Conservation (phyloP, 805 yeast genomes). For the Lipomyces mesembrius region DNA sequence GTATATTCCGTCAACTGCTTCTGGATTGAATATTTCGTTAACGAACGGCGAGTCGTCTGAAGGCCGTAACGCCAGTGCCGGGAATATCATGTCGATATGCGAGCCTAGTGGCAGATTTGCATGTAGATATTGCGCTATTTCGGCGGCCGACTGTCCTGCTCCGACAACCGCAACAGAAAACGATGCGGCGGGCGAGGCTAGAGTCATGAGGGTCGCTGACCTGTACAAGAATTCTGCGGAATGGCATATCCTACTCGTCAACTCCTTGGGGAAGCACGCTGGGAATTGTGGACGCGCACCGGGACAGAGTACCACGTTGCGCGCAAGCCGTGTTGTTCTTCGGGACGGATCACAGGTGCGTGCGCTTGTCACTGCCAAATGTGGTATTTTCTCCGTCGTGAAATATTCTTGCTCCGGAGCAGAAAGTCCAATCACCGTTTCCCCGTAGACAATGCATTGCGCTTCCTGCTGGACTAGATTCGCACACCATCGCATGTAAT, state of each 20-base stretch:
- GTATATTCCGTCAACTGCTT: conserved; percentile 37
- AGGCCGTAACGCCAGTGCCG: conserved; percentile 38
- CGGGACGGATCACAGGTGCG: not conserved
- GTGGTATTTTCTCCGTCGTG: not conserved
- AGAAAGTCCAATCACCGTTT: conserved; percentile 16
- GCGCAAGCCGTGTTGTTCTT: conserved; percentile 12
- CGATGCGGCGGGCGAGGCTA: not conserved
- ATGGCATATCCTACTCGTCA: conserved; percentile 21
- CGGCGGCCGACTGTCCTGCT: conserved; percentile 42
- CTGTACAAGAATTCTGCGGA: conserved; percentile 35
- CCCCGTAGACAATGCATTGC: conserved; percentile 34
- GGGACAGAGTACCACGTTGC: conserved; percentile 36
- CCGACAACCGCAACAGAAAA: conserved; percentile 38
- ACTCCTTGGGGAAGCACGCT: conserved; percentile 17
- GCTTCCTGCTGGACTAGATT: conserved; percentile 19
- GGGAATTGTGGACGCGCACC: conserved; percentile 39
- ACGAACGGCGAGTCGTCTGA: conserved; percentile 43
- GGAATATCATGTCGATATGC: conserved; percentile 34
- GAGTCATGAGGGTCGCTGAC: conserved; percentile 4
- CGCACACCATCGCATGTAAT: conserved; percentile 42
- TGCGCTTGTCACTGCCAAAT: conserved; percentile 4
- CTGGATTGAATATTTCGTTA: conserved; percentile 42
- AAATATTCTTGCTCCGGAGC: not conserved
- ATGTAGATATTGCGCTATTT: conserved; percentile 32
- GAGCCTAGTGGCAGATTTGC: conserved; percentile 17